phyloP scores from a whole-genome alignment of 257 asterid species.

The Solanum gandarillasii region DNA sequence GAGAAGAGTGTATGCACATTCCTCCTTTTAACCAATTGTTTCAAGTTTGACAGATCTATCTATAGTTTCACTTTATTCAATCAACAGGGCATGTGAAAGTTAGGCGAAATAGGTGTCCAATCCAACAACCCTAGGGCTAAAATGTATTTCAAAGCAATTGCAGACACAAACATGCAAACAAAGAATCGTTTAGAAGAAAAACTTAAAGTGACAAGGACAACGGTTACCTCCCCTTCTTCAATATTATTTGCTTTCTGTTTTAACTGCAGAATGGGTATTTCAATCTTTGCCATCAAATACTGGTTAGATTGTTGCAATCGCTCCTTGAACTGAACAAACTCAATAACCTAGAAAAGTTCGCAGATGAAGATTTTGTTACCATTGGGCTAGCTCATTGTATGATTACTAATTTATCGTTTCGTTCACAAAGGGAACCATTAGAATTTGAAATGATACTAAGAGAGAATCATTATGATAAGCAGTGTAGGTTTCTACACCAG shows the following conservation, averaged over 20 bases:
- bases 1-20: background rate
- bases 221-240: slow-evolving; percentile 67
- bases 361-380: background rate
- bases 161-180: background rate
- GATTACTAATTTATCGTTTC: background rate
- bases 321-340: slow-evolving; percentile 91
- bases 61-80: background rate
- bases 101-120: background rate
- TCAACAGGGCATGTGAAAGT: background rate
- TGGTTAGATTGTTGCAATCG: slow-evolving; percentile 73
- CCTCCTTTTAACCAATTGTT: background rate
- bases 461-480: background rate
- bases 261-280: slow-evolving; percentile 73
- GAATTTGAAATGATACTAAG: background rate
- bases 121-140: background rate
- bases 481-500: background rate
- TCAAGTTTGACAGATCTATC: background rate
- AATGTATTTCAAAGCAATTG: background rate
- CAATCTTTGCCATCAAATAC: slow-evolving; percentile 73
- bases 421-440: background rate
- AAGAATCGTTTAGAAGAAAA: background rate
- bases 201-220: background rate
- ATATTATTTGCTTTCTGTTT: slow-evolving; percentile 65
- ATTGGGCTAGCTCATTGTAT: background rate
- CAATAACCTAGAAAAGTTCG: slow-evolving; percentile 50